phyloP scores from a whole-genome alignment of 225 moss, liverwort and hornwort species.

The Pseudoscleropodium purum region DNA sequence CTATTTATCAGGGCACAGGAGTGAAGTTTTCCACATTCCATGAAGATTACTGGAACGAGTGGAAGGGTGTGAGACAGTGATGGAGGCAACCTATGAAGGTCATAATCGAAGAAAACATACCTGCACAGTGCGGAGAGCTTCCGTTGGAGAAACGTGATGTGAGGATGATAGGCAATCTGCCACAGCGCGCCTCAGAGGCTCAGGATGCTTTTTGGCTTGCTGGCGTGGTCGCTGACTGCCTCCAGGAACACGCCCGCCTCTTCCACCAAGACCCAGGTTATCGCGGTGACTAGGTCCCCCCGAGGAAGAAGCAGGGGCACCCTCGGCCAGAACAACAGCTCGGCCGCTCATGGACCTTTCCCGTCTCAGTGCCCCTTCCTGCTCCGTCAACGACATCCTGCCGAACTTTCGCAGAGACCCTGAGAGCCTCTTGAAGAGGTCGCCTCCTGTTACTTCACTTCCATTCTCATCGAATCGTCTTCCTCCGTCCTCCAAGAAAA shows the following conservation, averaged over 20 bases:
- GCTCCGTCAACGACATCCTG: constrained; percentile 26
- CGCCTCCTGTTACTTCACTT: constrained; percentile 10
- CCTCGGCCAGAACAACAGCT: constrained; percentile 7
- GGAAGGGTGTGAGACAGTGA: neutral
- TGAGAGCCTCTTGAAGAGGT: constrained; percentile 12
- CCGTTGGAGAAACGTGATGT: constrained; percentile 73
- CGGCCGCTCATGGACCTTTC: constrained; percentile 38
- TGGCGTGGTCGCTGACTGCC: constrained; percentile 63
- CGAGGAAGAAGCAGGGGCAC: constrained; percentile 1
- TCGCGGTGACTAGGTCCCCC: constrained; percentile 18
- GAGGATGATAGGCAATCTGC: constrained; percentile 90
- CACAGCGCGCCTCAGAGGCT: constrained; percentile 89
- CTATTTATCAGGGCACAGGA: neutral
- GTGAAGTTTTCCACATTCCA: neutral
- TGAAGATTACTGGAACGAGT: neutral
- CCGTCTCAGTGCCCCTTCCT: constrained; percentile 20
- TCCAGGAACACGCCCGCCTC: constrained; percentile 14
- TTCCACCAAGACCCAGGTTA: constrained; percentile 10
- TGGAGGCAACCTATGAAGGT: neutral
- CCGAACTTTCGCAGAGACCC: constrained; percentile 13
- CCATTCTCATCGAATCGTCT: constrained; percentile 10
- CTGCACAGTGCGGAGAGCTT: constrained; percentile 97
- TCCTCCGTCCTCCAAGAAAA: constrained; percentile 1
- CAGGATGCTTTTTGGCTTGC: constrained; percentile 89
- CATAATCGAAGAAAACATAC: constrained; percentile 11